Evolutionary conservation across 495 filamentous ascomycete species (phyloP).

Genomic region (Cryomyces minteri): DNA sequence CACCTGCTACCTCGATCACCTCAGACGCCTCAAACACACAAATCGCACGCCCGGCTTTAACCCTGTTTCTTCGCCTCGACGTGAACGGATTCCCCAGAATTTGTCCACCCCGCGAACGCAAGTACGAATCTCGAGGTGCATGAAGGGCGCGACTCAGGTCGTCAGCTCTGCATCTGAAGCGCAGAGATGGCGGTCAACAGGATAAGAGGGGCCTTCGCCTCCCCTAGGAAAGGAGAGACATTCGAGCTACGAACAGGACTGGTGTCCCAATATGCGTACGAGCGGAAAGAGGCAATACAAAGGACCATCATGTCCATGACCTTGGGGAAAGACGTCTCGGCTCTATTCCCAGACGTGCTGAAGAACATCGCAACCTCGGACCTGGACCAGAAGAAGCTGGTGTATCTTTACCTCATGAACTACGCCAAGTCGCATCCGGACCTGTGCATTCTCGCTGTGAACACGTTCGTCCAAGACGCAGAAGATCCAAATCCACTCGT

Average conservation of each 20-base stretch:
- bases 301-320: slow-evolving; percentile 99
- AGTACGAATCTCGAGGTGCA: slow-evolving; percentile 4
- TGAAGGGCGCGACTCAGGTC: slow-evolving; percentile 30
- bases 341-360: slow-evolving; percentile 90
- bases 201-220: slow-evolving; percentile 82
- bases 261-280: slow-evolving; percentile 98
- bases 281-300: slow-evolving; percentile 95
- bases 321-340: slow-evolving; percentile 93
- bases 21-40: no score
- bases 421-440: slow-evolving; percentile 99
- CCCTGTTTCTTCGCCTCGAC: no score
- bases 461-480: slow-evolving; percentile 97
- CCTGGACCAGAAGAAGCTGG: slow-evolving; percentile 97
- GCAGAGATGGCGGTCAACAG: slow-evolving; percentile 77
- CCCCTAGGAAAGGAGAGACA: slow-evolving; percentile 91
- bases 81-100: no score
- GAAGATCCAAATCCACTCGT: slow-evolving; percentile 97
- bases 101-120: no score
- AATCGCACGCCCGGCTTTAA: no score
- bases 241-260: slow-evolving; percentile 93
- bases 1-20: no score
- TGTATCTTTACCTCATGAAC: slow-evolving; percentile 99
- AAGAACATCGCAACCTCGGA: slow-evolving; percentile 97
- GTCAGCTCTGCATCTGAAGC: slow-evolving; percentile 21
- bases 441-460: slow-evolving; percentile 96